Percentiles rank a stretch among this genome's conserved stretches.
These are phyloP conservation scores for Acephala macrosclerotiorum DNA, from an alignment of 2,329 filamentous ascomycete species.

Conservation along the genomic window DNA sequence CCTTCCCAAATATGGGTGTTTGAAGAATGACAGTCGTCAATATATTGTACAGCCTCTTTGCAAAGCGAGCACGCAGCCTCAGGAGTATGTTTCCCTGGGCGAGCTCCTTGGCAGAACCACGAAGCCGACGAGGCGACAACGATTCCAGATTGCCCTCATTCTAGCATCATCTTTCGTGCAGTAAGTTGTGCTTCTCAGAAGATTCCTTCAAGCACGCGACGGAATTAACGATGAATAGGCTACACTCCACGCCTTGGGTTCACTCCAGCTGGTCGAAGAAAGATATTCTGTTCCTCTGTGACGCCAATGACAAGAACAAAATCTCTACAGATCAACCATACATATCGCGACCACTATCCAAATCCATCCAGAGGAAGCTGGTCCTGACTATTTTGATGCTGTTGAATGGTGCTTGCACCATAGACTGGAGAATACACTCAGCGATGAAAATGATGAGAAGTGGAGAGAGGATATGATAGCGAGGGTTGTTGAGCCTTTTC, in stretches of 20 bases:
- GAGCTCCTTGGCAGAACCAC: conserved; percentile 20
- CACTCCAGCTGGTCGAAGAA: conserved; percentile 27
- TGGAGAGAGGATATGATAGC: conserved; percentile 31
- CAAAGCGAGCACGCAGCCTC: conserved; percentile 18
- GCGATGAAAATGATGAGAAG: conserved; percentile 18
- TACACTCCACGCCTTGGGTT: conserved; percentile 29
- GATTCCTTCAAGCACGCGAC: too few relatives aligned
- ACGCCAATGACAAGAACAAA: conserved; percentile 16
- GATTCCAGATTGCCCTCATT: conserved; percentile 27
- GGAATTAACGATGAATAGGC: too few relatives aligned
- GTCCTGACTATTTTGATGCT: conserved; percentile 24
- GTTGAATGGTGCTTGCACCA: conserved; percentile 29
- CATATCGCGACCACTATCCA: conserved; percentile 25
- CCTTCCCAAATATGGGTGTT: conserved; percentile 21
- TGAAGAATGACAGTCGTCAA: conserved; percentile 17
- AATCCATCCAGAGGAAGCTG: conserved; percentile 21
- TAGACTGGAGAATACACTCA: conserved; percentile 14
- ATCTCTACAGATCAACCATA: conserved; percentile 28
- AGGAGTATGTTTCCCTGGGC: conserved; percentile 23
- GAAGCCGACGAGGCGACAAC: conserved; percentile 20
- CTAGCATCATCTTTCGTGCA: conserved; percentile 29
- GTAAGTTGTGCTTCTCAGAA: too few relatives aligned
- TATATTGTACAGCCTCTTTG: conserved; percentile 25
- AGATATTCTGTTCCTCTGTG: conserved; percentile 29
- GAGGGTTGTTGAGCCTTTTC: conserved; percentile 31